phyloP scores from a whole-genome alignment of 2,329 filamentous ascomycete genomes.

The Calonectria pseudoturangicola region DNA sequence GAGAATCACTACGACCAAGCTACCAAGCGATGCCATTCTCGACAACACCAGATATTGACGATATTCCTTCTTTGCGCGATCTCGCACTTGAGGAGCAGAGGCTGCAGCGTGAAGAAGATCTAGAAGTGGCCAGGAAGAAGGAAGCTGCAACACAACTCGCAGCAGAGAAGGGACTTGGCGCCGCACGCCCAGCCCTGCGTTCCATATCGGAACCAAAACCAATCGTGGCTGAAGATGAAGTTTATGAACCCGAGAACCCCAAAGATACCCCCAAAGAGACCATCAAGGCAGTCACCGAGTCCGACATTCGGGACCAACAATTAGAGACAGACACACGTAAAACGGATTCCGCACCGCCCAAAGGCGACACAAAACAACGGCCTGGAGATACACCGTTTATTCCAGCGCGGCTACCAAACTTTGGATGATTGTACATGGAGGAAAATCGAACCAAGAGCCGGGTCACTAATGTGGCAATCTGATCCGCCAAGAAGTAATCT shows the following conservation, averaged over 20 bases:
- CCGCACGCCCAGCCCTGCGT: conserved; percentile 40
- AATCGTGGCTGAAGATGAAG: conserved; percentile 59
- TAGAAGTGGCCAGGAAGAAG: conserved; percentile 71
- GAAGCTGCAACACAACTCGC: conserved; percentile 72
- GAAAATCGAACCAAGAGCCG: not conserved
- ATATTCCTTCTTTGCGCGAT: conserved; percentile 69
- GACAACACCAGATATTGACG: conserved; percentile 61
- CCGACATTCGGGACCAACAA: conserved; percentile 9
- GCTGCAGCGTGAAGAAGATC: conserved; percentile 71
- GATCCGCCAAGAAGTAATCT: conserved; percentile 20
- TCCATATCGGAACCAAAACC: conserved; percentile 50
- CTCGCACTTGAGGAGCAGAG: conserved; percentile 72
- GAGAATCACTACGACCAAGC: conserved; percentile 55
- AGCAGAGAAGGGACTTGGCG: conserved; percentile 67
- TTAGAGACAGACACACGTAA: conserved; percentile 53
- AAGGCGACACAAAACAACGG: conserved; percentile 34
- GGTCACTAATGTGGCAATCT: conserved; percentile 16
- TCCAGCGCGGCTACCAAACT: conserved; percentile 75
- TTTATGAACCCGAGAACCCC: conserved; percentile 44
- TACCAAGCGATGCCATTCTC: conserved; percentile 56
- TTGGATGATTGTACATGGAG: conserved; percentile 62
- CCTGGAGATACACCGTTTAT: conserved; percentile 65
- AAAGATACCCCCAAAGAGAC: conserved; percentile 41
- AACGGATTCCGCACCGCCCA: conserved; percentile 39
- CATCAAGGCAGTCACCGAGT: conserved; percentile 37